These are phyloP conservation scores for Fusarium keratoplasticum DNA, from an alignment of 2,329 filamentous ascomycete genomes.

Conservation along the genomic window DNA sequence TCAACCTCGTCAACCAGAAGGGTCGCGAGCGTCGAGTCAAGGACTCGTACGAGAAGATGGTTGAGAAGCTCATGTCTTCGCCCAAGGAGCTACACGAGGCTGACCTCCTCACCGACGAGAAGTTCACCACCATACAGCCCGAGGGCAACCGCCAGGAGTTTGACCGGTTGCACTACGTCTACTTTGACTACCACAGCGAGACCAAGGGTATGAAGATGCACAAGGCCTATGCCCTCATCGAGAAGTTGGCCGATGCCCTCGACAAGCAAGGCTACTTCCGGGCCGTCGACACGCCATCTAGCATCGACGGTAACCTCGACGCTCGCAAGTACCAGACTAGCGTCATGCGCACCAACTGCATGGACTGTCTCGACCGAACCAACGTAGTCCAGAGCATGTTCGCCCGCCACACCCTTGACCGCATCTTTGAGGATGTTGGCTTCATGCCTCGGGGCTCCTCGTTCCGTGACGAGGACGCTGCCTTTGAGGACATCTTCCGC, in stretches of 20 bases:
- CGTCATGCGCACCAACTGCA: slow-evolving; percentile 97
- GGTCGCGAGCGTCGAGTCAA: slow-evolving; percentile 92
- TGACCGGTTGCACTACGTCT: slow-evolving; percentile 93
- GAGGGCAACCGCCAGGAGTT: slow-evolving; percentile 70
- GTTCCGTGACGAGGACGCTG: slow-evolving; percentile 79
- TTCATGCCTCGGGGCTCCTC: slow-evolving; percentile 80
- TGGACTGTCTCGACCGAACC: slow-evolving; percentile 98
- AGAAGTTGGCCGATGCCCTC: slow-evolving; percentile 82
- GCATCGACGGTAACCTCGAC: slow-evolving; percentile 78
- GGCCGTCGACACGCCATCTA: slow-evolving; percentile 84
- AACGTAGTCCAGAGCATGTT: slow-evolving; percentile 99
- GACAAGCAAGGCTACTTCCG: slow-evolving; percentile 90
- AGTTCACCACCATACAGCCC: slow-evolving; percentile 82
- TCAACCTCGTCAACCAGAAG: slow-evolving; percentile 97
- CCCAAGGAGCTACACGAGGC: slow-evolving; percentile 74
- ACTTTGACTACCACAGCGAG: slow-evolving; percentile 98
- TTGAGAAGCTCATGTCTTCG: slow-evolving; percentile 78
- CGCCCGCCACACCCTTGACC: slow-evolving; percentile 86
- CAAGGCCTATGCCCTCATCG: slow-evolving; percentile 86
- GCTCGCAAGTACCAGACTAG: slow-evolving; percentile 84
- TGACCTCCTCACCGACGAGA: slow-evolving; percentile 78
- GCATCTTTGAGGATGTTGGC: slow-evolving; percentile 88
- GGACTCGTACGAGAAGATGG: slow-evolving; percentile 91
- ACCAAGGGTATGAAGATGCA: slow-evolving; percentile 97
- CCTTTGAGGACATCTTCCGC: slow-evolving; percentile 92